Base-by-base conservation (phyloP, 345 rosid species). In the Draba incana region DNA sequence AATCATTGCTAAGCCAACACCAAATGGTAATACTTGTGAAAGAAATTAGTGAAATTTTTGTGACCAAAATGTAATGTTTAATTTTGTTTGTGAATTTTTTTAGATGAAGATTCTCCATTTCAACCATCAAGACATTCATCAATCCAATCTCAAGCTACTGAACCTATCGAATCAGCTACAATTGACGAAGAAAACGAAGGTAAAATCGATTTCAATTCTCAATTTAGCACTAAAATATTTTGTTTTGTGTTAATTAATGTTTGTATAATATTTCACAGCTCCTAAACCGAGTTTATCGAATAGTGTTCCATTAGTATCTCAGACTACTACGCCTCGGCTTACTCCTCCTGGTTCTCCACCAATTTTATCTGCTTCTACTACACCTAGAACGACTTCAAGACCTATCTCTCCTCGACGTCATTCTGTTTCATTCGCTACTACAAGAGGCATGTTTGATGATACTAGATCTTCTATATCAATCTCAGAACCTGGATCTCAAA, bases 271-370 rank as follows among this genome's bases (percentile, higher is more conserved):
- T 80, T n/a, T n/a, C 9, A 71, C 74, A 86, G 92, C 65, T 54
- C 63, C 81, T 41, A 83, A 81, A 70, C 77, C 84, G 42, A 82
- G 72, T 41, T 59, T 81, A 52, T 65, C 86, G 8, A 81, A 56
- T 1, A 69, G 85, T 15, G 31, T 79, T 12, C 78, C 86, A 48
- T 63, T 85, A 59, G 69, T 81, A 64, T 90, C 96, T 6, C 92
- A 89, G 70, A 84, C 82, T 62, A 77, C 72, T 79, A 86, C 97
- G 5, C 96, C 97, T 12, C 75, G 77, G 80, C 60, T 90, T 68
- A 90, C 98, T 64, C 98, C 98, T 58, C 96, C 90, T 24, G 87
- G 82, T 54, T 82, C 96, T n/a, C 98, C 97, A 62, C 89, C 97
- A 9, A 82, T 77, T 47, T 44, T 82, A 15, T 93, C 97, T 11